Percentiles rank a stretch among this genome's conserved stretches.
Evolutionary conservation across 139 green algal genomes (phyloP).

Genomic region (Edaphochlamys debaryana): DNA sequence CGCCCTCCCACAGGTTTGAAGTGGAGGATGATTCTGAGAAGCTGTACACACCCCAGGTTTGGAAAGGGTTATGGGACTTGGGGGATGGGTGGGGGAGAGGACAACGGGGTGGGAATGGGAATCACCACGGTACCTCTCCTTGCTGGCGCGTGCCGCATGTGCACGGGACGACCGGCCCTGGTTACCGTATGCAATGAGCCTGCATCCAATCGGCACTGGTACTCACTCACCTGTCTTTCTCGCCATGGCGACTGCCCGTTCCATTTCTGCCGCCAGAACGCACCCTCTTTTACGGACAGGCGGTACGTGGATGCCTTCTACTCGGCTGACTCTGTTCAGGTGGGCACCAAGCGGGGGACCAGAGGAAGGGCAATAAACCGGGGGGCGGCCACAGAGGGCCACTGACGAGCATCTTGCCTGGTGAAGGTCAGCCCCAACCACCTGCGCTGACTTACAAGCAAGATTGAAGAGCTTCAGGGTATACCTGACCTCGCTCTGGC

Average conservation of each 20-base stretch:
- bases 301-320: constrained; percentile 30
- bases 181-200: no score
- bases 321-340: neutral
- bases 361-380: neutral
- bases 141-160: neutral
- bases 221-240: no score
- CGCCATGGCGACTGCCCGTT: no score
- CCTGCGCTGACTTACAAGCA: no score
- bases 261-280: no score
- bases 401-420: neutral
- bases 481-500: neutral
- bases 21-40: constrained; percentile 39
- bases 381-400: no score
- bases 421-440: no score
- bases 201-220: no score
- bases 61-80: constrained; percentile 21
- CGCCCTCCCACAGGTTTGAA: neutral
- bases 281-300: constrained; percentile 34
- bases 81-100: no score
- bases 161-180: no score
- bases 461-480: neutral
- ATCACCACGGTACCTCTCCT: constrained; percentile 10
- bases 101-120: no score
- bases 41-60: constrained; percentile 41
- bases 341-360: neutral